Evolutionary conservation across 2,329 filamentous ascomycete genomes (phyloP), one percentile per base, ranked within the genome.

Genomic region (Aspergillus niger): DNA sequence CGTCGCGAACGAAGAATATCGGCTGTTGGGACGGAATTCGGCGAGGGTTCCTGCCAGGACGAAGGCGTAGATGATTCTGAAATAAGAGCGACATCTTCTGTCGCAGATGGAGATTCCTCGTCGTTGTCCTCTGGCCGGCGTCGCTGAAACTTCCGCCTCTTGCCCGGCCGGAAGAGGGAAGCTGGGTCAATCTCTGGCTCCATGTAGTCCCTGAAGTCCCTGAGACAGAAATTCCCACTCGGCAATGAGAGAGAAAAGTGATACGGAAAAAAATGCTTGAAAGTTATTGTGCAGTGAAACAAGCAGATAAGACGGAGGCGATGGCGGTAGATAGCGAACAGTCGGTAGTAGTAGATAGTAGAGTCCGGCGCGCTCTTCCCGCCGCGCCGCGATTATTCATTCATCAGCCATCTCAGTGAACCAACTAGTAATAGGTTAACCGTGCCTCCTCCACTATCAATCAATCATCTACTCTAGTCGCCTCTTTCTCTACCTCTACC

Each of bases 81-180:
- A 50, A 59, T 57, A 44, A 58, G 44, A 17, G 32, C 8, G 52
- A 26, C 58, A n/a, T 61, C 64, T 20, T 65, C 61, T 41, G 52
- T 61, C 22, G 59, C 44, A 28, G 47, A 48, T 52, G 59, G 58
- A 10, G 51, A 47, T 32, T 63, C 59, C 43, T 64, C 54, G 39
- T 59, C 48, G n/a, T 58, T 51, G 17, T 71, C 67, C 43, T 70
- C 68, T 36, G 62, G 57, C 13, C 81, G 77, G 64, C 79, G 81
- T 58, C 82, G 80, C 63, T 81, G 74, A 56, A 82, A 79, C 67
- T 82, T 85, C 62, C 81, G 76, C 57, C 79, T 77, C 72, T 85
- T 85, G 7, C 75, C 75, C 15, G 81, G 75, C 32, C 82, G 76
- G 64, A 83, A 83, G 11, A 80, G 62, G 6, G 72, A 61, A 0